Evolutionary conservation across 768 basidiomycete genomes (phyloP), one percentile per base, ranked within the genome.

Genomic region (Collybia mongolica): DNA sequence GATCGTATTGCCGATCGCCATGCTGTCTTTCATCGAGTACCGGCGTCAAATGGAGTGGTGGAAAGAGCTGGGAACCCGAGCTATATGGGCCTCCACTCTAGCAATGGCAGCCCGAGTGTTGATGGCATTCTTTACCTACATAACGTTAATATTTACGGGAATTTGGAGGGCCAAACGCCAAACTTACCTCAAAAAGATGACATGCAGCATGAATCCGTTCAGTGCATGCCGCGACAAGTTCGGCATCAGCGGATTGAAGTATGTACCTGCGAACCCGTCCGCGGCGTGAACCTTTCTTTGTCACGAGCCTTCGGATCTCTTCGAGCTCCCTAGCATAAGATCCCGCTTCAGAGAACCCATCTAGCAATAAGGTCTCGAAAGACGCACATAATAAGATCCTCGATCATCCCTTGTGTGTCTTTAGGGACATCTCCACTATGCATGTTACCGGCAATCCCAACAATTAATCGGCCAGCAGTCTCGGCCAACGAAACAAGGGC

Each of bases 201-300:
- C 44, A 46, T 20, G 44, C 44, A 36, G 8, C 37, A 36, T 46
- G 35, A 7, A 46, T 36, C 6, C 44, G 44, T 23, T 46, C 44
- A 11, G 35, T 46, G 20, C 44, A 46, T 9, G 44, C 44, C 18
- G 44, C 44, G 44, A 46, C 24, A 23, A 46, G 44, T 23, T 46
- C 37, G 11, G 44, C 44, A 23, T 46, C 44, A 15, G 35, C 44
- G 9, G 44, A 32, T 48, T 48, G 47, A 6, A 39, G 39, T 20
- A 39, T 22, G 17, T 48, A 39, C 15, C 24, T 9, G 19, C 47
- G 29, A 37, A 39, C 6, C 9, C 39, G 18, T 28, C 39, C 29
- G 22, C 47, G 47, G 23, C 23, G 38, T 15, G 12, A 29, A 39
- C 40, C 23, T 26, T 39, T 39, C 29, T 28, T 28, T 29, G 38